These are phyloP conservation scores for Thelephora ganbajun DNA, from an alignment of 768 basidiomycete species.

Conservation along the genomic window DNA sequence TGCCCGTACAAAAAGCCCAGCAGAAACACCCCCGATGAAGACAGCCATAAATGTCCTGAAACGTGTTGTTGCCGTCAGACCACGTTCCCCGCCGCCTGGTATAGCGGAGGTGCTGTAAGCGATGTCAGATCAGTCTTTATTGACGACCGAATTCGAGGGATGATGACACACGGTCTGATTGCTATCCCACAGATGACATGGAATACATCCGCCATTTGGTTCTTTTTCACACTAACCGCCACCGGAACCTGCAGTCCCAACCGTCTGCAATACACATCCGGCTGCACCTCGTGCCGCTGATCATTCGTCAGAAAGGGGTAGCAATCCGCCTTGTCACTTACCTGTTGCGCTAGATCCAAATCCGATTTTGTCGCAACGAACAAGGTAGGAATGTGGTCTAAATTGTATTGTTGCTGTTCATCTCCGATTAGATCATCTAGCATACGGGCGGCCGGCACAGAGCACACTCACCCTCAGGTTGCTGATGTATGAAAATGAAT, in stretches of 20 bases:
- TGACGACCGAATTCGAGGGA: slow-evolving; percentile 1
- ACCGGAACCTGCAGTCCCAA: slow-evolving; percentile 88
- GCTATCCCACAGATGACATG: slow-evolving; percentile 75
- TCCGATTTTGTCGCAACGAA: slow-evolving; percentile 99
- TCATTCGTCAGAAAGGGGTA: slow-evolving; percentile 1
- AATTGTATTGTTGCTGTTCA: slow-evolving; percentile 85
- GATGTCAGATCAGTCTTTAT: not conserved
- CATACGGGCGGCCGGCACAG: not conserved
- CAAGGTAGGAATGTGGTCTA: slow-evolving; percentile 88
- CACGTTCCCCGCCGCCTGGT: slow-evolving; percentile 76
- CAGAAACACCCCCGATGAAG: not conserved
- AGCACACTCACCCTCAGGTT: slow-evolving; percentile 64
- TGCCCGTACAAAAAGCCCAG: slow-evolving; percentile 26
- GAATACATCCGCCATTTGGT: slow-evolving; percentile 78
- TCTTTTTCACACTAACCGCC: slow-evolving; percentile 80
- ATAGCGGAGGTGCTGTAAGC: slow-evolving; percentile 27
- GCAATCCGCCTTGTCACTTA: slow-evolving; percentile 16
- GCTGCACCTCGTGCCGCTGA: slow-evolving; percentile 94
- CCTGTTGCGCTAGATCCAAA: slow-evolving; percentile 91
- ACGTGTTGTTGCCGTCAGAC: slow-evolving; percentile 52
- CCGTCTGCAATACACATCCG: slow-evolving; percentile 89
- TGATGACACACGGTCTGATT: slow-evolving; percentile 53
- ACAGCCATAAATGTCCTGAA: slow-evolving; percentile 60
- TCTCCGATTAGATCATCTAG: slow-evolving; percentile 10
- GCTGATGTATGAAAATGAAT: slow-evolving; percentile 97